These are phyloP conservation scores for Dicorynia guianensis DNA, from an alignment of 306 rosid species.

Conservation along the genomic window DNA sequence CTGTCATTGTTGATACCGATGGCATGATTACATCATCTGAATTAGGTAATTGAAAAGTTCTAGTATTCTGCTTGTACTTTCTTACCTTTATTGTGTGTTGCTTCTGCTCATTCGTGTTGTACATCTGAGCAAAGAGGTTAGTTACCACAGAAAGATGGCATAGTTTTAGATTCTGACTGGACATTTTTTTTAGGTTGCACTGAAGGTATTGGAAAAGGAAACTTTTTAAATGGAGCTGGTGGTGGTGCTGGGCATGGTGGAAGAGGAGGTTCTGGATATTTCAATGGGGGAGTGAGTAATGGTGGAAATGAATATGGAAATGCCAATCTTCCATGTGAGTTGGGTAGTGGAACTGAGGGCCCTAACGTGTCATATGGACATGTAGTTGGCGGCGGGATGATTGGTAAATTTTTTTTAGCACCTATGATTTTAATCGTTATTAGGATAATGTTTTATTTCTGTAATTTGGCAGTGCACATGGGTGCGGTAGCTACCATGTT, in stretches of 20 bases:
- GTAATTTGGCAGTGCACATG: slow-evolving; percentile 33
- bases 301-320: slow-evolving; percentile 91
- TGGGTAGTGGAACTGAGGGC: slow-evolving; percentile 97
- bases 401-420: slow-evolving; percentile 63
- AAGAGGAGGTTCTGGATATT: slow-evolving; percentile 94
- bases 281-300: slow-evolving; percentile 72
- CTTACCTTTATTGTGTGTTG: background rate
- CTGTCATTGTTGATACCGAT: slow-evolving; percentile 70
- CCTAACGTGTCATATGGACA: slow-evolving; percentile 69
- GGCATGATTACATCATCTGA: slow-evolving; percentile 84
- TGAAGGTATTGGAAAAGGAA: slow-evolving; percentile 93
- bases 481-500: slow-evolving; percentile 26
- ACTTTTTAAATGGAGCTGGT: slow-evolving; percentile 95
- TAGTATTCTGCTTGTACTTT: slow-evolving; percentile 12
- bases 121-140: slow-evolving; percentile 10
- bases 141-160: slow-evolving; percentile 9
- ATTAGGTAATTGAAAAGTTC: slow-evolving; percentile 62
- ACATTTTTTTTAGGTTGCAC: slow-evolving; percentile 77
- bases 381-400: slow-evolving; percentile 95
- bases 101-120: slow-evolving; percentile 39
- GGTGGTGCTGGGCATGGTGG: slow-evolving; percentile 99
- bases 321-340: slow-evolving; percentile 93
- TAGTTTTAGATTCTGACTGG: slow-evolving; percentile 48
- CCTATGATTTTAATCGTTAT: slow-evolving; percentile 21
- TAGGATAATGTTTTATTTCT: slow-evolving; percentile 25